Evolutionary conservation across 2,329 filamentous ascomycete genomes (phyloP).

Genomic region (Furcasterigmium sp.): DNA sequence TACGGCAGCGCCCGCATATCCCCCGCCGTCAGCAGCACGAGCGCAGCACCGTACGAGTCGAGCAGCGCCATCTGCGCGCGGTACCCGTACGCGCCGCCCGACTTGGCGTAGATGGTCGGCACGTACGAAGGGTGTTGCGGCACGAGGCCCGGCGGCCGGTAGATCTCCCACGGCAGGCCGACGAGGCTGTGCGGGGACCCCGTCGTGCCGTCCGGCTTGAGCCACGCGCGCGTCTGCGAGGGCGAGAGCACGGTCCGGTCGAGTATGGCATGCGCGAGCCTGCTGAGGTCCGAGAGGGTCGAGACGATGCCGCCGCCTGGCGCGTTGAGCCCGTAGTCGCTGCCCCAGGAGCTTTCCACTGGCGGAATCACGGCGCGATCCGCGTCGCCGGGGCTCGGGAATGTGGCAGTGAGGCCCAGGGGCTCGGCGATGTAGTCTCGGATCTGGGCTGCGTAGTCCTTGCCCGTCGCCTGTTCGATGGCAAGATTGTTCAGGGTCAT

Average conservation of each 20-base stretch:
- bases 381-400: slow-evolving; percentile 22
- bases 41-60: slow-evolving; percentile 27
- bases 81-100: slow-evolving; percentile 26
- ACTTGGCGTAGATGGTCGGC: slow-evolving; percentile 24
- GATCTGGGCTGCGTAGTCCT: slow-evolving; percentile 20
- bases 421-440: slow-evolving; percentile 13
- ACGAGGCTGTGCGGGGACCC: slow-evolving; percentile 22
- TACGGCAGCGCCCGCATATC: slow-evolving; percentile 18
- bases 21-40: slow-evolving; percentile 25
- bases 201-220: slow-evolving; percentile 25
- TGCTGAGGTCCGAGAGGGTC: slow-evolving; percentile 23
- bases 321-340: slow-evolving; percentile 23
- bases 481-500: slow-evolving; percentile 30
- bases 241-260: slow-evolving; percentile 17
- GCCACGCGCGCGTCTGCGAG: slow-evolving; percentile 22
- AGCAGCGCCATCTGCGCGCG: slow-evolving; percentile 26
- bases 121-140: slow-evolving; percentile 22
- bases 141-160: slow-evolving; percentile 18
- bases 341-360: slow-evolving; percentile 24
- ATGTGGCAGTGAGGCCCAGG: slow-evolving; percentile 12
- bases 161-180: slow-evolving; percentile 32
- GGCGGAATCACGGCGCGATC: slow-evolving; percentile 25
- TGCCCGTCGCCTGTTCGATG: slow-evolving; percentile 21
- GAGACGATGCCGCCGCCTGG: slow-evolving; percentile 29
- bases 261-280: slow-evolving; percentile 21